phyloP scores from a whole-genome alignment of 2,329 filamentous ascomycete genomes.

The Arthrobotrys iridis region DNA sequence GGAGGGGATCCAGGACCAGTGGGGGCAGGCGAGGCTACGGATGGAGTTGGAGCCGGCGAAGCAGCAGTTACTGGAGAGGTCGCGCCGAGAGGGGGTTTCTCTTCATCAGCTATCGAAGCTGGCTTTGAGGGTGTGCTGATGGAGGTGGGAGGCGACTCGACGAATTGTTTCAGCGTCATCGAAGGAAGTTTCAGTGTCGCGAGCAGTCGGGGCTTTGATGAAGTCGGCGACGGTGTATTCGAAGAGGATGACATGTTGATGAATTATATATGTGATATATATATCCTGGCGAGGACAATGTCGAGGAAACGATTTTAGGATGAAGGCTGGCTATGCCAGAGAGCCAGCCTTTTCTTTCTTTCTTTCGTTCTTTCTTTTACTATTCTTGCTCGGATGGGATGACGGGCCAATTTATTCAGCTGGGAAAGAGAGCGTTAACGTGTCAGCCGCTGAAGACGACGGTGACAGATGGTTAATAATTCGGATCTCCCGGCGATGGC shows the following conservation, averaged over 20 bases:
- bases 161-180: constrained; percentile 66
- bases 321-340: constrained; percentile 33
- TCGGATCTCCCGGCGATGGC: constrained; percentile 34
- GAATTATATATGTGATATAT: constrained; percentile 8
- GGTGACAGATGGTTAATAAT: constrained; percentile 1
- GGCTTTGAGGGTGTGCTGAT: constrained; percentile 64
- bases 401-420: constrained; percentile 39
- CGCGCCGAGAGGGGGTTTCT: constrained; percentile 62
- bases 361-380: neutral
- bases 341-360: constrained; percentile 32
- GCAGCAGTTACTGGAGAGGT: constrained; percentile 61
- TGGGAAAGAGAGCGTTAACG: constrained; percentile 18
- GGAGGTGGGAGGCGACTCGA: constrained; percentile 60
- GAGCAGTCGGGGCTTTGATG: constrained; percentile 61
- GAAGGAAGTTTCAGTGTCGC: constrained; percentile 68
- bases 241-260: constrained; percentile 40
- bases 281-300: neutral
- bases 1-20: constrained; percentile 46
- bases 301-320: neutral
- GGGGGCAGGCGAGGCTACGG: constrained; percentile 44
- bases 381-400: neutral
- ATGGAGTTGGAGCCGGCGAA: constrained; percentile 60
- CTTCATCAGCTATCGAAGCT: constrained; percentile 61
- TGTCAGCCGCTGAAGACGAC: constrained; percentile 45
- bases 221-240: constrained; percentile 54